Conservation (phyloP, 2,329 filamentous ascomycete species). For the Trichophyton schoenleinii region DNA sequence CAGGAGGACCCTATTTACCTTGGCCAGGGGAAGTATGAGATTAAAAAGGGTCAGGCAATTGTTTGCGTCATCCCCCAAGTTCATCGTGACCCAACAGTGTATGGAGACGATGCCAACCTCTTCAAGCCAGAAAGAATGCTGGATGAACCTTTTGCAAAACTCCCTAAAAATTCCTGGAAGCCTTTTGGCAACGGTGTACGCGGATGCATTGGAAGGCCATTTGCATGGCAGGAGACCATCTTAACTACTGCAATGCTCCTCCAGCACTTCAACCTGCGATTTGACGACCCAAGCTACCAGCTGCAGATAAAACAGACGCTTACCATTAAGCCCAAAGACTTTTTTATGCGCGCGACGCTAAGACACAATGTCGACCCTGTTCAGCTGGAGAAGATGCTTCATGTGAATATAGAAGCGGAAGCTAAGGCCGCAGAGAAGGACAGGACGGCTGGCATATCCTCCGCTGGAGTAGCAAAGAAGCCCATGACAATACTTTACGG, state of each 20-base stretch:
- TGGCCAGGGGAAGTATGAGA: not conserved
- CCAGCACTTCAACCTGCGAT: not conserved
- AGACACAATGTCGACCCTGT: not conserved
- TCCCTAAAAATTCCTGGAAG: not conserved
- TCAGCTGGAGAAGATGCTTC: constrained; percentile 1
- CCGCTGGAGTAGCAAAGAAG: not conserved
- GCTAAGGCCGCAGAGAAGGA: not conserved
- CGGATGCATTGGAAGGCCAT: not conserved
- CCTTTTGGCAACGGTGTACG: not conserved
- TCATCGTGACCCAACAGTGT: not conserved
- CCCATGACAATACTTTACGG: constrained; percentile 1
- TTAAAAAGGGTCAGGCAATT: not conserved
- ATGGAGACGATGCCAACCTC: not conserved
- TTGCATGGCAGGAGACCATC: constrained; percentile 1
- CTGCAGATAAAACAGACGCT: not conserved
- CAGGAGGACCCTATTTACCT: not conserved
- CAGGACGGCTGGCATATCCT: not conserved
- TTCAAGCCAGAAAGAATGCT: not conserved
- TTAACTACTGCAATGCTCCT: not conserved
- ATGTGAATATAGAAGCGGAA: not conserved
- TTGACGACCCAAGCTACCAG: constrained; percentile 1
- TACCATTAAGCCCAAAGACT: not conserved
- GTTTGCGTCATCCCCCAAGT: not conserved
- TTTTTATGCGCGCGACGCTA: constrained; percentile 1
- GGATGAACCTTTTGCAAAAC: not conserved